These are phyloP conservation scores for Amanita rubescens DNA, from an alignment of 768 basidiomycete genomes.

Conservation along the genomic window DNA sequence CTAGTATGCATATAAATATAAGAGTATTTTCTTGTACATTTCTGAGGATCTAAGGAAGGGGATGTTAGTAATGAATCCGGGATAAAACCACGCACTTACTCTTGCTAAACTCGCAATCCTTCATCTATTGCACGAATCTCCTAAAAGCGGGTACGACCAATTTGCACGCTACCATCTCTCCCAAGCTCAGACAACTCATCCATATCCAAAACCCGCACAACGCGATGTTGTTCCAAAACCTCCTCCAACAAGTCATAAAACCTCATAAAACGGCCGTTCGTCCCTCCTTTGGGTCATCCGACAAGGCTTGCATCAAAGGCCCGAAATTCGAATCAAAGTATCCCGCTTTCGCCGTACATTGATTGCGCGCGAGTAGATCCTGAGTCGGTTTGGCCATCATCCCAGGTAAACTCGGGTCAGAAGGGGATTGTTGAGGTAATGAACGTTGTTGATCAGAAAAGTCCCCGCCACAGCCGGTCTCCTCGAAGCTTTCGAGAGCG, in stretches of 20 bases:
- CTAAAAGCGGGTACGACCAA: slow-evolving; percentile 70
- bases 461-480: slow-evolving; percentile 66
- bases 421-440: slow-evolving; percentile 56
- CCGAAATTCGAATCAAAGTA: slow-evolving; percentile 84
- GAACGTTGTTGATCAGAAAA: slow-evolving; percentile 75
- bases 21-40: slow-evolving; percentile 42
- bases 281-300: slow-evolving; percentile 51
- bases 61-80: slow-evolving; percentile 1
- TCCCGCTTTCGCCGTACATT: slow-evolving; percentile 73
- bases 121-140: slow-evolving; percentile 66
- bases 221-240: slow-evolving; percentile 64
- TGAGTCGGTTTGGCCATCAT: slow-evolving; percentile 56
- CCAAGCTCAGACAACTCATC: slow-evolving; percentile 39
- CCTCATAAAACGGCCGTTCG: slow-evolving; percentile 66
- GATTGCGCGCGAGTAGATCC: slow-evolving; percentile 61
- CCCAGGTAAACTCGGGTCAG: slow-evolving; percentile 34
- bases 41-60: slow-evolving; percentile 51
- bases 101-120: slow-evolving; percentile 80
- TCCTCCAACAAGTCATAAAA: slow-evolving; percentile 82
- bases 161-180: slow-evolving; percentile 57
- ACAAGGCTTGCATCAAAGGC: slow-evolving; percentile 63
- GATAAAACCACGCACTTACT: slow-evolving; percentile 41
- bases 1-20: slow-evolving; percentile 32
- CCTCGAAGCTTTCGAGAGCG: slow-evolving; percentile 50
- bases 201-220: slow-evolving; percentile 64